These are phyloP conservation scores for Penicillium parvum DNA, from an alignment of 495 filamentous ascomycete genomes.

Conservation along the genomic window DNA sequence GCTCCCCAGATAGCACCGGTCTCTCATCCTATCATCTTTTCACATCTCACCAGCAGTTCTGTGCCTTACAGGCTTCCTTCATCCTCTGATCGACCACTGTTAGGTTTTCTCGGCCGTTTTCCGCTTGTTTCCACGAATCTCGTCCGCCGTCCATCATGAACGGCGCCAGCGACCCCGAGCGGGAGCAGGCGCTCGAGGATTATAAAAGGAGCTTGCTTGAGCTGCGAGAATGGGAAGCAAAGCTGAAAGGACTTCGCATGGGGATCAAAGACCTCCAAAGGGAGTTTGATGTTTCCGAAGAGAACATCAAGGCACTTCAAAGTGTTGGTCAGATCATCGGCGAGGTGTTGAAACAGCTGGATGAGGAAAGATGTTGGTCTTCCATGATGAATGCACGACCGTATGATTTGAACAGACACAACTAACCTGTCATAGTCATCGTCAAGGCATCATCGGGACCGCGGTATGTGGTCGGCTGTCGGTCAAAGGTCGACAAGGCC, in stretches of 20 bases:
- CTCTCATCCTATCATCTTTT: slow-evolving; percentile 14
- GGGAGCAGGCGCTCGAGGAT: slow-evolving; percentile 75
- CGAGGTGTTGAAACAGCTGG: slow-evolving; percentile 96
- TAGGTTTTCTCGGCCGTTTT: not conserved
- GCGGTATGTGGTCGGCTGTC: slow-evolving; percentile 96
- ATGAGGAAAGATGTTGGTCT: slow-evolving; percentile 89
- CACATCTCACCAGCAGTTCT: slow-evolving; percentile 8
- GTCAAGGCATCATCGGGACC: slow-evolving; percentile 95
- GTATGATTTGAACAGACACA: not conserved
- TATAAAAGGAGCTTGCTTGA: slow-evolving; percentile 94
- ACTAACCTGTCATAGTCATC: slow-evolving; percentile 48
- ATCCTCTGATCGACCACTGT: slow-evolving; percentile 1
- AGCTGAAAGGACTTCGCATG: slow-evolving; percentile 83
- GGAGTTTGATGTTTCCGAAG: slow-evolving; percentile 94
- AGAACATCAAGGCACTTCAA: slow-evolving; percentile 99
- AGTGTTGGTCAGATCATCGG: slow-evolving; percentile 99
- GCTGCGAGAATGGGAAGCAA: slow-evolving; percentile 96
- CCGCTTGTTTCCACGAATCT: slow-evolving; percentile 3
- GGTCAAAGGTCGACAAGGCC: slow-evolving; percentile 93
- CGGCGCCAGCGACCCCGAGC: slow-evolving; percentile 57
- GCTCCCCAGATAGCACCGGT: slow-evolving; percentile 21
- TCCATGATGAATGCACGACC: not conserved
- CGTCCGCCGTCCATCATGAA: slow-evolving; percentile 38
- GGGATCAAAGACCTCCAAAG: slow-evolving; percentile 94
- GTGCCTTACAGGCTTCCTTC: not conserved